These are phyloP conservation scores for Closterium sp. DNA, from an alignment of 139 green algal genomes.

Conservation along the genomic window DNA sequence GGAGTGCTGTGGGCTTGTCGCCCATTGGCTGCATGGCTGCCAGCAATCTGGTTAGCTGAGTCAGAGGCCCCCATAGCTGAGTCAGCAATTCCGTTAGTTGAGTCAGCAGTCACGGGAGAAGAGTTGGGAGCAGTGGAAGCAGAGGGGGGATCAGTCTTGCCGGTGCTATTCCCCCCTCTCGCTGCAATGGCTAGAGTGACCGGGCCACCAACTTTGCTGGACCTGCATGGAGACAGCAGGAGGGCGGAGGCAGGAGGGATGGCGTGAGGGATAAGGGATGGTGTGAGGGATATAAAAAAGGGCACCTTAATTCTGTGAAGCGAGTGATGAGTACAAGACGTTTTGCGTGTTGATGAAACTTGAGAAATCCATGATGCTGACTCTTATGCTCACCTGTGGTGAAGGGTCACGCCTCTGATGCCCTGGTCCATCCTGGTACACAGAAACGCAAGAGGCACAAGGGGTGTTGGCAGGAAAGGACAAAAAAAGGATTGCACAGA, in stretches of 20 bases:
- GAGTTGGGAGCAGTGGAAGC: neutral
- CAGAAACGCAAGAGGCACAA: neutral
- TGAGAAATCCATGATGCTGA: neutral
- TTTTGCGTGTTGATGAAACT: neutral
- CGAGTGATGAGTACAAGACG: neutral
- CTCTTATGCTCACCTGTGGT: neutral
- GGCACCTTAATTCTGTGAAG: neutral
- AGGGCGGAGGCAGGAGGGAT: too few species aligned
- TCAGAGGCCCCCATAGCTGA: neutral
- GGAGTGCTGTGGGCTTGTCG: too few species aligned
- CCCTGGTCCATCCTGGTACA: neutral
- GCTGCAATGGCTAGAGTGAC: constrained; percentile 24
- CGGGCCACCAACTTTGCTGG: constrained; percentile 10
- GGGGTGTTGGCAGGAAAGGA: neutral
- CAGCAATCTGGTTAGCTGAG: constrained; percentile 14
- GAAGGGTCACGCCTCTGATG: neutral
- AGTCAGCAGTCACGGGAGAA: neutral
- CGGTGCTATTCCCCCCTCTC: neutral
- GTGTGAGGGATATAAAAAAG: neutral
- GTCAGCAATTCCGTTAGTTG: neutral
- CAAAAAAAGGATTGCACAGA: neutral
- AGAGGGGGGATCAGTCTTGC: neutral
- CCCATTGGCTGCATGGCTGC: too few species aligned
- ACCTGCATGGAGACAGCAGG: neutral
- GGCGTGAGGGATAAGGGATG: too few species aligned